A percentile compares a stretch with the other conserved stretches of the same genome.
phyloP scores from a whole-genome alignment of 1,284 basidiomycete genomes.

The Anthracocystis setariae region DNA sequence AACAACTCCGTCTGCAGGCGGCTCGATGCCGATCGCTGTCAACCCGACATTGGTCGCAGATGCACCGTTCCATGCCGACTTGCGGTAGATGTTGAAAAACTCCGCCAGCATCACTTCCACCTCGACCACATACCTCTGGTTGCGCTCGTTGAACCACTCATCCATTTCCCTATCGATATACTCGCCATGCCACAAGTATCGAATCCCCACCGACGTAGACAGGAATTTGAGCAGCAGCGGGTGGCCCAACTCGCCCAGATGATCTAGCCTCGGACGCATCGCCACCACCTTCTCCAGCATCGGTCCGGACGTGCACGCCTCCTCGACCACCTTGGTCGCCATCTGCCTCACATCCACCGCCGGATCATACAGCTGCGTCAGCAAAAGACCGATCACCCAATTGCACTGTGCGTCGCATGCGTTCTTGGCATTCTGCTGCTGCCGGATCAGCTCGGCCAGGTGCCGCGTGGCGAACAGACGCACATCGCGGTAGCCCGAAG shows the following conservation, averaged over 20 bases:
- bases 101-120: constrained; percentile 85
- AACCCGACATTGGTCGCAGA: constrained; percentile 5
- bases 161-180: constrained; percentile 96
- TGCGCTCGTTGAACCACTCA: constrained; percentile 86
- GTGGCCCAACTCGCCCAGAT: constrained; percentile 91
- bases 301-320: constrained; percentile 84
- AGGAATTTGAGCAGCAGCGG: constrained; percentile 87
- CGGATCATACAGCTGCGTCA: constrained; percentile 95
- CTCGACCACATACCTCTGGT: constrained; percentile 84
- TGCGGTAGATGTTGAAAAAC: constrained; percentile 74
- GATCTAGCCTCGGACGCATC: constrained; percentile 92
- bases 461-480: constrained; percentile 88
- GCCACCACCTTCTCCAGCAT: constrained; percentile 89
- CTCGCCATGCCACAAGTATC: constrained; percentile 86
- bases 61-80: constrained; percentile 7
- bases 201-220: constrained; percentile 90
- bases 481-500: constrained; percentile 67
- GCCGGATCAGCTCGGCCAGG: constrained; percentile 73
- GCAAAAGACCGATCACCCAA: constrained; percentile 73
- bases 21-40: neutral
- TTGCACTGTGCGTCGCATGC: constrained; percentile 34
- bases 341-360: constrained; percentile 86
- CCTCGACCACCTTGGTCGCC: constrained; percentile 87
- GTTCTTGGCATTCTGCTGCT: constrained; percentile 26
- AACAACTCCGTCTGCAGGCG: constrained; percentile 76